Evolutionary conservation across 1,284 basidiomycete species (phyloP), one percentile per base, ranked within the genome.

Genomic region (Mrakiaceae sp.): DNA sequence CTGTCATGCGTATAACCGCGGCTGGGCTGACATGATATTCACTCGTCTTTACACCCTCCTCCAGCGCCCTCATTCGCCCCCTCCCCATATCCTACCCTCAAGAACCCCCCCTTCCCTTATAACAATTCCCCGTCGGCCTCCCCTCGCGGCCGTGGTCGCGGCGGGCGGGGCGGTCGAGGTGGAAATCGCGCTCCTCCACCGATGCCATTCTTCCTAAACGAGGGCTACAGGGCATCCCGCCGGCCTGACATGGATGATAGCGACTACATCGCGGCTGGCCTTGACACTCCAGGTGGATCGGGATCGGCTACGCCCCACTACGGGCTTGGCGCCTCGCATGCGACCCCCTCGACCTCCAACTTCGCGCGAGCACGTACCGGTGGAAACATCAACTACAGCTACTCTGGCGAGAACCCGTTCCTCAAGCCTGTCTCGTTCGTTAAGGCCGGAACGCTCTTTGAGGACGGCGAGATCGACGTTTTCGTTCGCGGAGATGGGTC

Each of bases 371-470:
- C 27, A 27, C 27, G 27, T 27, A 27, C 27, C 49, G 56, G 40
- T 51, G 58, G 64, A 10, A 53, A 60, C n/a, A 55, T 53, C 27
- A 49, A 40, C 49, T 55, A 40, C 9, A 50, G 51, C n/a, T 60
- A 49, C 16, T 43, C 40, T 8, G 55, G 53, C 3, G 50, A 43
- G 14, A 66, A 60, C 60, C 44, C 60, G 27, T 39, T 62, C 1
- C 43, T 66, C 1, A 63, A 63, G 58, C 65, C 65, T 16, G 52
- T 66, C 47, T 42, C 50, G 27, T 66, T 66, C 53, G 65, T 66
- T 49, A 66, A 66, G 62, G 65, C 65, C 39, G 65, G 65, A 9
- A 66, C 65, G 14, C 51, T 66, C 27, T 66, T 66, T 58, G 16
- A 66, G 9, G 65, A 66, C 40, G 65, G 65, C 10, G 46, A 63